A percentile compares a stretch with the other conserved stretches of the same genome.
Evolutionary conservation across 208 protist species (phyloP).

Genomic region (Pavlovales sp.): DNA sequence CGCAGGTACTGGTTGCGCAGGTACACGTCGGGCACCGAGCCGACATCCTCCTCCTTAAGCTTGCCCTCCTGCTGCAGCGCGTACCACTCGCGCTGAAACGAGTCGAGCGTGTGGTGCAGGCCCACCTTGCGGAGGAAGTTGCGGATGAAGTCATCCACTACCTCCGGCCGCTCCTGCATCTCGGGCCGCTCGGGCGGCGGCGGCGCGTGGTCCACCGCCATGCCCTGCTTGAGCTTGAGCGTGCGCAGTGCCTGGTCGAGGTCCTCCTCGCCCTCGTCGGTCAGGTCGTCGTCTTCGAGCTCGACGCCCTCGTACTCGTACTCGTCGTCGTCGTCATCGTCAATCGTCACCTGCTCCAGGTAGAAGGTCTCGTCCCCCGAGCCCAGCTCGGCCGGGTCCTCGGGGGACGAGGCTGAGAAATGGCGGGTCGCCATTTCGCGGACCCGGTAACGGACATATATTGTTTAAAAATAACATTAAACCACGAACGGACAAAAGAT

Average conservation of each 20-base stretch:
- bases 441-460: too few species aligned
- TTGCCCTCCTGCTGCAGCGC: slow-evolving; percentile 46
- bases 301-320: slow-evolving; percentile 45
- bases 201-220: not conserved
- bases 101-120: slow-evolving; percentile 58
- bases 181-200: slow-evolving; percentile 9
- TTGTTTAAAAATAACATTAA: too few species aligned
- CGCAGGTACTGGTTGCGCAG: slow-evolving; percentile 59
- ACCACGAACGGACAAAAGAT: too few species aligned
- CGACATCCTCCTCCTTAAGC: slow-evolving; percentile 49
- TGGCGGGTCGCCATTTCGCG: too few species aligned
- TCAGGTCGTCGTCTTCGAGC: slow-evolving; percentile 18
- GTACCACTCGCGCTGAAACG: slow-evolving; percentile 69
- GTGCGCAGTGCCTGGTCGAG: slow-evolving; percentile 42
- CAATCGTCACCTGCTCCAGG: slow-evolving; percentile 27
- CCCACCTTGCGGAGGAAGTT: slow-evolving; percentile 64
- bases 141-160: slow-evolving; percentile 68
- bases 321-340: slow-evolving; percentile 38
- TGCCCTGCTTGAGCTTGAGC: not conserved
- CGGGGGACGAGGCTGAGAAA: too few species aligned
- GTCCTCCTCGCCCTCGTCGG: slow-evolving; percentile 32
- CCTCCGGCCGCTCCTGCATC: slow-evolving; percentile 49
- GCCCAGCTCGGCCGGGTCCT: not conserved
- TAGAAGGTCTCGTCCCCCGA: slow-evolving; percentile 1
- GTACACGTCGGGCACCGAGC: slow-evolving; percentile 63